Conservation (phyloP, 208 protist genomes). For the Wallacemonas sp. region DNA sequence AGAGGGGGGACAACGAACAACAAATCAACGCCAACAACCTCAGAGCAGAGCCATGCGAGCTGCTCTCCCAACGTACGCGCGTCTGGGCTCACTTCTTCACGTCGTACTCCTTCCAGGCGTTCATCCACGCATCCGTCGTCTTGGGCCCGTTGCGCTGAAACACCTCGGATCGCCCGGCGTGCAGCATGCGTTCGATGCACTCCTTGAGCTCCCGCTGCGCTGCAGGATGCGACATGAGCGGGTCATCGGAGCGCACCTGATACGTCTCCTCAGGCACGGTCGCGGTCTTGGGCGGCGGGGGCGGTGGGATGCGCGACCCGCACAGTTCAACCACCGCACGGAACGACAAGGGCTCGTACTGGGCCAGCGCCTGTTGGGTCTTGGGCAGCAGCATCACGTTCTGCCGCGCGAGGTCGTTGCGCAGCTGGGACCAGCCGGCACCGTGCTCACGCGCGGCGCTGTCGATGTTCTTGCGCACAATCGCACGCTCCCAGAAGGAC, state of each 20-base stretch:
- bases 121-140: conserved; percentile 62
- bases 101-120: conserved; percentile 85
- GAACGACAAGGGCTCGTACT: conserved; percentile 90
- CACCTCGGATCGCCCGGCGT: conserved; percentile 30
- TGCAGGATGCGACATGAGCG: conserved; percentile 43
- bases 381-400: conserved; percentile 78
- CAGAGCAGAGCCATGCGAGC: neutral
- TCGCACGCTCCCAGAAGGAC: conserved; percentile 75
- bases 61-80: no score
- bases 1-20: neutral
- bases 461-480: conserved; percentile 88
- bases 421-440: conserved; percentile 66
- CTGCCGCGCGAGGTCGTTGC: conserved; percentile 82
- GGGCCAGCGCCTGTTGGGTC: conserved; percentile 76
- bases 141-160: conserved; percentile 36
- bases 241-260: conserved; percentile 23
- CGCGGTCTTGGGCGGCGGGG: conserved; percentile 58
- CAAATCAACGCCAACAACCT: no score
- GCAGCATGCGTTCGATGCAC: conserved; percentile 66
- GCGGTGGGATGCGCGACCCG: conserved; percentile 79
- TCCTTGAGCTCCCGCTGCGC: conserved; percentile 59
- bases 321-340: conserved; percentile 84
- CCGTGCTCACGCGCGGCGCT: conserved; percentile 87
- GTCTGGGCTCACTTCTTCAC: conserved; percentile 16
- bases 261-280: conserved; percentile 75